These are phyloP conservation scores for Aspergillus piperis DNA, from an alignment of 2,329 filamentous ascomycete genomes.

Conservation along the genomic window DNA sequence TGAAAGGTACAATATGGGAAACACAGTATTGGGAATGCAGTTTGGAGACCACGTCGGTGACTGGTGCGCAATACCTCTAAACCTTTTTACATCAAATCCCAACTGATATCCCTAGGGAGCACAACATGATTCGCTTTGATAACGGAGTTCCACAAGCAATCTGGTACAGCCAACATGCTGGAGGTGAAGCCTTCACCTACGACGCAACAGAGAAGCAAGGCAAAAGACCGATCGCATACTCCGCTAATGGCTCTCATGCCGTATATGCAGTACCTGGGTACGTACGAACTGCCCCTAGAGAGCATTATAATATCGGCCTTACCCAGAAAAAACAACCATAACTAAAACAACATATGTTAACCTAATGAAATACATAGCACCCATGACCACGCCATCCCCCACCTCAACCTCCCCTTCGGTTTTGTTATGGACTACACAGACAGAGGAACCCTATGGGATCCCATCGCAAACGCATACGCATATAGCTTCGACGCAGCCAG, in stretches of 20 bases:
- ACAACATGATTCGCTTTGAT: slow-evolving; percentile 66
- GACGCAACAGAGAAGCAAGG: slow-evolving; percentile 55
- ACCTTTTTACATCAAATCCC: neutral
- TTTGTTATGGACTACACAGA: slow-evolving; percentile 59
- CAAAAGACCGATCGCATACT: slow-evolving; percentile 58
- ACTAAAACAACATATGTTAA: neutral
- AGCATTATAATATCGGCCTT: neutral
- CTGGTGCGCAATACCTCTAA: slow-evolving; percentile 45
- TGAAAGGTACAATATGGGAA: slow-evolving; percentile 54
- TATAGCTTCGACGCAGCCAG: slow-evolving; percentile 54
- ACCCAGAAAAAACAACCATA: no score
- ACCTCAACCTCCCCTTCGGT: slow-evolving; percentile 57
- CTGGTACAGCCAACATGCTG: slow-evolving; percentile 65
- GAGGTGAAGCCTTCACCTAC: slow-evolving; percentile 66
- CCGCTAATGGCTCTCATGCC: slow-evolving; percentile 63
- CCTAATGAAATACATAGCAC: slow-evolving; percentile 35
- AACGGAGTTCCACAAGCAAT: slow-evolving; percentile 57
- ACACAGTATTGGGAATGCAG: slow-evolving; percentile 51
- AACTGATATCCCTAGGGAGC: slow-evolving; percentile 51
- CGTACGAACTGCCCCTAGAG: neutral
- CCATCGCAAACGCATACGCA: slow-evolving; percentile 55
- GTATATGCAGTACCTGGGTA: slow-evolving; percentile 61
- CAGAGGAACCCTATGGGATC: slow-evolving; percentile 62
- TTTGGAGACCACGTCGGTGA: slow-evolving; percentile 66
- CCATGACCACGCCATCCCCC: slow-evolving; percentile 66